Percentiles rank a stretch among this genome's conserved stretches.
Evolutionary conservation across 306 rosid genomes (phyloP).

Genomic region (Casuarina equisetifolia): DNA sequence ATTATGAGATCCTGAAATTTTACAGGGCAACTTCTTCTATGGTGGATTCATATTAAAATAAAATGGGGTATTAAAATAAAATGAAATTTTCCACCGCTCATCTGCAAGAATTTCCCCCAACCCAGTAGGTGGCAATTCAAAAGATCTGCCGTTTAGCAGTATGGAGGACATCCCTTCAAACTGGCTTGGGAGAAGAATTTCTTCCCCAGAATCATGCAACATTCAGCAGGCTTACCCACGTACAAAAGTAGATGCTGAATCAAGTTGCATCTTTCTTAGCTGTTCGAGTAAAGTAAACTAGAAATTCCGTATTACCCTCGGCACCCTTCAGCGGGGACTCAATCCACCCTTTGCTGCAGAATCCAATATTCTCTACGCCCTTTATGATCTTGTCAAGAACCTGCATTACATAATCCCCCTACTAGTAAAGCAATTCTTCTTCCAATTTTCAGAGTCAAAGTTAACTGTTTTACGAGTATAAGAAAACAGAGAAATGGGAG

Average conservation of each 20-base stretch:
- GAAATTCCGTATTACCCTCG: slow-evolving; percentile 90
- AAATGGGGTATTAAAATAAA: not conserved
- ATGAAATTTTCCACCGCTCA: not conserved
- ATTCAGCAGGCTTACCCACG: not conserved
- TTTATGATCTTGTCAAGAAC: slow-evolving; percentile 79
- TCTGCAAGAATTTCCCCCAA: not conserved
- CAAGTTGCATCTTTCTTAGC: slow-evolving; percentile 3
- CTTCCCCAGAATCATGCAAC: not conserved
- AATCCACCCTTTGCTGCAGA: slow-evolving; percentile 75
- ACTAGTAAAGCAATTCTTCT: not conserved
- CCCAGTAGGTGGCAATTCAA: not conserved
- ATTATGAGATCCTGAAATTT: not conserved
- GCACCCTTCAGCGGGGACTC: slow-evolving; percentile 95
- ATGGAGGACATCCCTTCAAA: not conserved
- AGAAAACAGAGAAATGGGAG: not conserved
- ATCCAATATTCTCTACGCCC: slow-evolving; percentile 80
- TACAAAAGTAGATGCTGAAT: not conserved
- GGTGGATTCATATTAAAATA: not conserved
- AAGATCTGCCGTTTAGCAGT: not conserved
- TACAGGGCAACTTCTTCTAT: not conserved
- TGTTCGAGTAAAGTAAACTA: slow-evolving; percentile 62
- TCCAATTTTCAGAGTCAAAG: not conserved
- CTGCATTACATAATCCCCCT: slow-evolving; percentile 32
- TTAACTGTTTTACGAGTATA: not conserved
- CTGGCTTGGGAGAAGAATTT: not conserved